Evolutionary conservation across 768 basidiomycete genomes (phyloP).

Genomic region (Pleurotus pulmonarius): DNA sequence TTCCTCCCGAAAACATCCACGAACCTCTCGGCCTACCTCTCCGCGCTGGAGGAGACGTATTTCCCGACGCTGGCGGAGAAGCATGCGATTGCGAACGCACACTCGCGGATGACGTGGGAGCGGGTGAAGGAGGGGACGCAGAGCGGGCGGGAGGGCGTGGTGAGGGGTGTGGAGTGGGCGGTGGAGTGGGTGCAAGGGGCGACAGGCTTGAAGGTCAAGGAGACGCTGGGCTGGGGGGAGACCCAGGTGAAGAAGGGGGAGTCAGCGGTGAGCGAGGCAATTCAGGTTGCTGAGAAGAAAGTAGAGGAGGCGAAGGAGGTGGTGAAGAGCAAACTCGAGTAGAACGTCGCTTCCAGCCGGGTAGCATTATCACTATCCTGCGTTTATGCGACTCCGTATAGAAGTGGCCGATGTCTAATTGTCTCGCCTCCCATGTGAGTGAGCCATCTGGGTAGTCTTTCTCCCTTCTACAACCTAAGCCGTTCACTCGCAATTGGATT

Average conservation of each 20-base stretch:
- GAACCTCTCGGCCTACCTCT: constrained; percentile 66
- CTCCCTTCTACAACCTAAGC: no score
- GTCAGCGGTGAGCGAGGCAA: neutral
- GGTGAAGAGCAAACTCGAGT: neutral
- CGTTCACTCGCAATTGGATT: no score
- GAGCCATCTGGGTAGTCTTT: no score
- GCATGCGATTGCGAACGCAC: constrained; percentile 61
- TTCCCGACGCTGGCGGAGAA: constrained; percentile 66
- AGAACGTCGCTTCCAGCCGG: neutral
- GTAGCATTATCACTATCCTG: no score
- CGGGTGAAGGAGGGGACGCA: constrained; percentile 48
- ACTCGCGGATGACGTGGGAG: constrained; percentile 56
- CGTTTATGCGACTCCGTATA: no score
- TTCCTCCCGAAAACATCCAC: constrained; percentile 83
- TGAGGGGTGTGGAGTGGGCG: constrained; percentile 38
- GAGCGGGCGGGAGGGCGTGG: constrained; percentile 40
- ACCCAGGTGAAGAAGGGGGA: constrained; percentile 15
- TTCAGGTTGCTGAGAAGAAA: neutral
- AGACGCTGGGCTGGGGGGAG: constrained; percentile 46
- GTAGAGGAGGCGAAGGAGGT: neutral
- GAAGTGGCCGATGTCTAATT: no score
- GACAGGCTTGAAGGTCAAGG: constrained; percentile 72
- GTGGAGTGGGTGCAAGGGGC: constrained; percentile 58
- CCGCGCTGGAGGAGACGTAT: constrained; percentile 66
- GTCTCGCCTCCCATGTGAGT: no score